phyloP scores from a whole-genome alignment of 768 basidiomycete species.

The Coprinellus micaceus region DNA sequence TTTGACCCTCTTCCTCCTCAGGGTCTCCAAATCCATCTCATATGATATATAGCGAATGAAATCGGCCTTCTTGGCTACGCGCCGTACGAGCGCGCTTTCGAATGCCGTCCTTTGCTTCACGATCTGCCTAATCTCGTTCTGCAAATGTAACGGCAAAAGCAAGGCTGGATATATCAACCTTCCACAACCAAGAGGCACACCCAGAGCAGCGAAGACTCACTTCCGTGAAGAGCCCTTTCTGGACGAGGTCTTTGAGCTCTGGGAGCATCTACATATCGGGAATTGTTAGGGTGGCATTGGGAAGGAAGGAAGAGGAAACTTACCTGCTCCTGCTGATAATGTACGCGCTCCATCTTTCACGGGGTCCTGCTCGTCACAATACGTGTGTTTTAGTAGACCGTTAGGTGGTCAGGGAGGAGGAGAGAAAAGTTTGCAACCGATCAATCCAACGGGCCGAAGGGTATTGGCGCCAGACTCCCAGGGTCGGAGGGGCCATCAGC shows the following conservation, averaged over 20 bases:
- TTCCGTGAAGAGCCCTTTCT: conserved; percentile 80
- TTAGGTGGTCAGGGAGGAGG: background rate
- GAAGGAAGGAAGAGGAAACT: conserved; percentile 8
- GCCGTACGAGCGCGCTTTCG: conserved; percentile 79
- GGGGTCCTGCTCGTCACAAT: background rate
- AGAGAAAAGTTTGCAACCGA: background rate
- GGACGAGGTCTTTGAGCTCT: conserved; percentile 89
- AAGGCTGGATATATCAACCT: conserved; percentile 17
- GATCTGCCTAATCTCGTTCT: conserved; percentile 82
- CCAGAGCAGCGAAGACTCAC: conserved; percentile 34
- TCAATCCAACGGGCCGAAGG: background rate
- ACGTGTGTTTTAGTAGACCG: background rate
- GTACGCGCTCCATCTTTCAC: conserved; percentile 80
- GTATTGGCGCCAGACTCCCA: conserved; percentile 1
- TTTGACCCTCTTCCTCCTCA: conserved; percentile 71
- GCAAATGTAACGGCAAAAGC: too few species aligned
- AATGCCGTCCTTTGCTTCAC: conserved; percentile 80
- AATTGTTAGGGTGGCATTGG: background rate
- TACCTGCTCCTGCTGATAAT: conserved; percentile 90
- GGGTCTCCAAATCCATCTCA: conserved; percentile 82
- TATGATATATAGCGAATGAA: conserved; percentile 90
- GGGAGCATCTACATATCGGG: conserved; percentile 76
- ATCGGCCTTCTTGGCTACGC: conserved; percentile 82
- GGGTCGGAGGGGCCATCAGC: too few species aligned
- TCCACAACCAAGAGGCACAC: background rate